phyloP scores from a whole-genome alignment of 176 grass and related monocot species.

The Musa itinerans region DNA sequence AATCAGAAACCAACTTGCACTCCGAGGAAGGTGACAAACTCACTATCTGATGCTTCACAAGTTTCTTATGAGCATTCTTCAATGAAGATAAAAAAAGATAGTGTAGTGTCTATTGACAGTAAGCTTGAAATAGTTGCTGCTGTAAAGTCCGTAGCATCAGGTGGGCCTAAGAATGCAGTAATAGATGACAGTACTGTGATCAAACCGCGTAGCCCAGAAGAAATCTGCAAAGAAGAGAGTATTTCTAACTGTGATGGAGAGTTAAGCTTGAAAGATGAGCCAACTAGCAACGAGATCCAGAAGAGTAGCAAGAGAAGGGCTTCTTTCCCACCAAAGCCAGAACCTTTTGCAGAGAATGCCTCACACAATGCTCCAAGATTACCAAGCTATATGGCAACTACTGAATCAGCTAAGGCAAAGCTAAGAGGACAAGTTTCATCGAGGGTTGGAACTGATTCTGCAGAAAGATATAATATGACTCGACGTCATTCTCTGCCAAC shows the following conservation, averaged over 20 bases:
- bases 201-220: background rate
- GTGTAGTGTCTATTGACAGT: background rate
- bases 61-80: background rate
- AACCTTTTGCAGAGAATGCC: conserved; percentile 1
- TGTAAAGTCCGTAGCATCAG: background rate
- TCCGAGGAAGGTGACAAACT: conserved; percentile 1
- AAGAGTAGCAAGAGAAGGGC: background rate
- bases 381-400: conserved; percentile 32
- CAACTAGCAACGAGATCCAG: background rate
- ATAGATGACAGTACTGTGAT: background rate
- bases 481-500: conserved; percentile 76
- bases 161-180: background rate
- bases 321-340: conserved; percentile 2
- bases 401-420: conserved; percentile 68
- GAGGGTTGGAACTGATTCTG: conserved; percentile 42
- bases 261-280: background rate
- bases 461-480: conserved; percentile 43
- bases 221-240: background rate
- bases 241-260: background rate
- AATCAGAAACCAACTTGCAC: background rate
- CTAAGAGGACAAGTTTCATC: conserved; percentile 64
- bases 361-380: background rate
- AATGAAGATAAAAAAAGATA: background rate
- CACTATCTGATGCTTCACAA: background rate
- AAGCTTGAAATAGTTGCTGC: background rate